These are phyloP conservation scores for Rosa lucieae DNA, from an alignment of 306 rosid species.

Conservation along the genomic window DNA sequence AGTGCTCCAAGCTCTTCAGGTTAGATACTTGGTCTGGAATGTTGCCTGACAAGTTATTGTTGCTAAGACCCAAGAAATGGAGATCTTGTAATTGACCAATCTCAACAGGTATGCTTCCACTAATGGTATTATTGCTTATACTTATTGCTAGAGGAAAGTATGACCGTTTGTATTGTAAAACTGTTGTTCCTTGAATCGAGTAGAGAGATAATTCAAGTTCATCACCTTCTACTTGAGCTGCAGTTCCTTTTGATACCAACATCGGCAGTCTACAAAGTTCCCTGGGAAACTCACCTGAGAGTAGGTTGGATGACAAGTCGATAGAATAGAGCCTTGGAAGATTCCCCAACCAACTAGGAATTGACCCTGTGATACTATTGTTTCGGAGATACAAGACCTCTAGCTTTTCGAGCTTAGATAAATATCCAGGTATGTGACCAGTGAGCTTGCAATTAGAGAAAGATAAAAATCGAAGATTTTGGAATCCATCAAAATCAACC, in stretches of 20 bases:
- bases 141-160: background rate
- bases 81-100: background rate
- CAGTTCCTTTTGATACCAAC: background rate
- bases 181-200: no score
- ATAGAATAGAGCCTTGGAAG: background rate
- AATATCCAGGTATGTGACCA: background rate
- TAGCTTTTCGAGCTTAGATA: background rate
- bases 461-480: background rate
- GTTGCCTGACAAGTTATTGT: background rate
- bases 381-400: background rate
- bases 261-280: background rate
- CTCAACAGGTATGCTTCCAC: background rate
- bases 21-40: conserved; percentile 1
- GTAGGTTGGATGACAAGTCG: background rate
- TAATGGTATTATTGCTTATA: background rate
- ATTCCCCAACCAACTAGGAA: background rate
- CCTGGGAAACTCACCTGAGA: background rate
- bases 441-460: background rate
- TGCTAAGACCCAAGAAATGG: background rate
- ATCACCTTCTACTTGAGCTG: background rate
- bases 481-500: background rate
- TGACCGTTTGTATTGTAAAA: no score
- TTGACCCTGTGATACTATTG: background rate
- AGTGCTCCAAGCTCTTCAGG: background rate
- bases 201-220: no score